Percentiles rank a stretch among this genome's conserved stretches.
Conservation (phyloP, 495 filamentous ascomycete species). For the Penicillium daleae region DNA sequence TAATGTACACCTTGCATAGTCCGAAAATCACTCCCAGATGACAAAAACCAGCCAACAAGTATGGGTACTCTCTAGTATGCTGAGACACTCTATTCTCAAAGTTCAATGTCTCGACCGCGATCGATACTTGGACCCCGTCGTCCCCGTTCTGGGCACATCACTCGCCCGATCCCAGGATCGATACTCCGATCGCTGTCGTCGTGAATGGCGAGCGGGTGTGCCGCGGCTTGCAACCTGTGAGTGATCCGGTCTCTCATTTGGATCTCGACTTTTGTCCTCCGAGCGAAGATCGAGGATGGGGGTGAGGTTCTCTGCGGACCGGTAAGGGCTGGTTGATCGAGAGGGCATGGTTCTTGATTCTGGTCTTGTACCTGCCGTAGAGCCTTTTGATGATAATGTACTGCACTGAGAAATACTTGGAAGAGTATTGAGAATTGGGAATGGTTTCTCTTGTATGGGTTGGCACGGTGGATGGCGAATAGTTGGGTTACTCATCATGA, state of each 20-base stretch:
- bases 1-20: not conserved
- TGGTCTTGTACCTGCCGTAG: not conserved
- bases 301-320: constrained; percentile 18
- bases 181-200: constrained; percentile 28
- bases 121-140: constrained; percentile 30
- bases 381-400: not conserved
- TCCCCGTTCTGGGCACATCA: constrained; percentile 13
- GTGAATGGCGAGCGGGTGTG: constrained; percentile 24
- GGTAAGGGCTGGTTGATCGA: constrained; percentile 17
- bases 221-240: constrained; percentile 26
- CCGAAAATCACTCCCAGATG: not conserved
- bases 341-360: constrained; percentile 16
- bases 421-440: not conserved
- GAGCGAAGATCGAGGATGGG: constrained; percentile 14
- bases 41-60: not conserved
- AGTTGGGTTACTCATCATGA: constrained; percentile 21
- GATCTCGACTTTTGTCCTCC: constrained; percentile 12
- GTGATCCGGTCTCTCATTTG: constrained; percentile 16
- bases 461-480: constrained; percentile 8
- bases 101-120: constrained; percentile 33
- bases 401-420: not conserved
- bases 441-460: not conserved
- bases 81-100: constrained; percentile 15
- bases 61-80: not conserved
- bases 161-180: constrained; percentile 22